Evolutionary conservation across 176 grass and related monocot genomes (phyloP), one percentile per base, ranked within the genome.

Genomic region (Oryza nivara): DNA sequence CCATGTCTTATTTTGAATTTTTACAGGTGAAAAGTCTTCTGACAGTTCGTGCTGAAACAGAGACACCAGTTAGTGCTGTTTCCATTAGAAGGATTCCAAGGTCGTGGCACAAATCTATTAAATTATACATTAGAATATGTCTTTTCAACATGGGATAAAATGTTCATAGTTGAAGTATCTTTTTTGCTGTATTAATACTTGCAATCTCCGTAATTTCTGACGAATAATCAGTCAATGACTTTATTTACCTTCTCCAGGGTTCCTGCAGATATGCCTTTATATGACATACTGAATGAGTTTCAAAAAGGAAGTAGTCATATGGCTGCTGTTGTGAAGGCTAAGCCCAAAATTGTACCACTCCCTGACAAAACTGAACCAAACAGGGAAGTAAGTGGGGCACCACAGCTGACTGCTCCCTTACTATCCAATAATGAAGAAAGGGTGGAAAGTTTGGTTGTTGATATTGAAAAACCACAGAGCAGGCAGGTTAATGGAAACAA

Each of bases 271-370:
- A 96, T 99, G 97, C 97, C 97, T 82, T 83, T 99, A 52, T 99
- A 99, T 78, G 97, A 99, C 84, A 99, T 99, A 94, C 86, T 99
- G 68, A 99, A 99, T 20, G 97, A 99, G 75, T 99, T 99, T 84
- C 97, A 99, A 85, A 99, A 99, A 88, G 97, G 97, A 89, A 99
- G 97, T 87, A 99, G 97, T 75, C 97, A 99, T 72, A 99, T 99
- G 97, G 97, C 97, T 90, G 97, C 97, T 76, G 97, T 99, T 79
- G 93, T 99, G 82, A 92, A 85, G 92, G 80, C 80, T 73, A 96
- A 96, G 87, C 66, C 85, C 43, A 96, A 94, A 74, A 88, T 51
- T 65, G 26, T 49, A 14, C 75, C 79, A 72, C 68, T 17, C 45
- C 17, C 16, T 73, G 89, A 95, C 43, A 92, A 86, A 88, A 68